These are phyloP conservation scores for Fusarium oxysporum DNA, from an alignment of 2,329 filamentous ascomycete genomes.

Conservation along the genomic window DNA sequence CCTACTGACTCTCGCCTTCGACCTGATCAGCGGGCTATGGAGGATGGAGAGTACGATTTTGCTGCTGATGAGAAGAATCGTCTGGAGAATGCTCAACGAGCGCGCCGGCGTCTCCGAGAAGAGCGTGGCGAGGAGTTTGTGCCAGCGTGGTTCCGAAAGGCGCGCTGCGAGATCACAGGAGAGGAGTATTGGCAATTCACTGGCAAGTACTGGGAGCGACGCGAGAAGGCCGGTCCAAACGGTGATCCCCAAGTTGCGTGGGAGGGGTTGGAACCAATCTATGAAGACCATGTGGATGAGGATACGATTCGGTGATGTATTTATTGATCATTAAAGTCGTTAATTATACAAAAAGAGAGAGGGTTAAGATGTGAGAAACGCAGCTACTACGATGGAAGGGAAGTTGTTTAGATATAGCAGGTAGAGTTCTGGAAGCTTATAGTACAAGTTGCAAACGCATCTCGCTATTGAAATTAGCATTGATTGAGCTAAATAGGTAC, in stretches of 20 bases:
- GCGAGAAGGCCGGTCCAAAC: constrained; percentile 71
- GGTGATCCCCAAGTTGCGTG: constrained; percentile 68
- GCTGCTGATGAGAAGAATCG: constrained; percentile 95
- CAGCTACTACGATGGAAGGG: not conserved
- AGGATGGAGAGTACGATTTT: constrained; percentile 95
- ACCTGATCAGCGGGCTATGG: constrained; percentile 97
- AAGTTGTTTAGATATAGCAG: not conserved
- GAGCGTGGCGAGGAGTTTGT: constrained; percentile 81
- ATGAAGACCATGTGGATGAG: constrained; percentile 52
- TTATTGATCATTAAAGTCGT: not conserved
- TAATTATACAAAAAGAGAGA: constrained; percentile 5
- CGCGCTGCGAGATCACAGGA: constrained; percentile 80
- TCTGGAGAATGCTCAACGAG: constrained; percentile 90
- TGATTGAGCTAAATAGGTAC: not conserved
- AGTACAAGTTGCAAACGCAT: constrained; percentile 12
- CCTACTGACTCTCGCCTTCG: constrained; percentile 94
- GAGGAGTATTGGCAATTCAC: constrained; percentile 92
- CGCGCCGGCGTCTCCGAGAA: constrained; percentile 79
- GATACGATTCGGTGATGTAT: constrained; percentile 21
- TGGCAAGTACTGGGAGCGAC: constrained; percentile 86
- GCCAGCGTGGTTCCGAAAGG: constrained; percentile 87
- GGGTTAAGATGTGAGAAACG: not conserved
- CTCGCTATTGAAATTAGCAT: not conserved
- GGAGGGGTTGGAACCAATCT: constrained; percentile 83
- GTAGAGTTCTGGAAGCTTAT: constrained; percentile 5